phyloP scores from a whole-genome alignment of 164 flowering plant genomes.

The Liquidambar formosana region DNA sequence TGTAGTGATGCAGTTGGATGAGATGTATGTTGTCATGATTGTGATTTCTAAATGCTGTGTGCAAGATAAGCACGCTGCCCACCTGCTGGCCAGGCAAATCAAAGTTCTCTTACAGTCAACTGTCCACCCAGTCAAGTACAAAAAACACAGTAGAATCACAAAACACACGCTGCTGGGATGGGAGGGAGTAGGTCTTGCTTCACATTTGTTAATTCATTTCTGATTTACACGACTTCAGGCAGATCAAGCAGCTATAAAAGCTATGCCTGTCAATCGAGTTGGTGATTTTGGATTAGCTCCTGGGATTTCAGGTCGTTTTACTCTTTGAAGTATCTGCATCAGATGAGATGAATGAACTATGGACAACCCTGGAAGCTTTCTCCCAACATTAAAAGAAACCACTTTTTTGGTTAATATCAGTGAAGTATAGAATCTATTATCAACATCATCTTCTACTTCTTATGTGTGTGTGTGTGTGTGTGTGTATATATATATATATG shows the following conservation, averaged over 20 bases:
- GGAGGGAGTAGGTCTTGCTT: no score
- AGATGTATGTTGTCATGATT: no score
- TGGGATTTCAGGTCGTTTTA: neutral
- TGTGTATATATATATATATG: no score
- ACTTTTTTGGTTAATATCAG: no score
- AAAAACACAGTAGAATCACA: constrained; percentile 19
- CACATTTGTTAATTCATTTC: constrained; percentile 8
- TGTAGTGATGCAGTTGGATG: no score
- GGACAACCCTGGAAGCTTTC: neutral
- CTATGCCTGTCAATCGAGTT: constrained; percentile 4
- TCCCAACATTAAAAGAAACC: neutral
- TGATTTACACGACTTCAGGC: constrained; percentile 8
- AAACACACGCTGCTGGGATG: constrained; percentile 21
- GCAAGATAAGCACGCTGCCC: no score
- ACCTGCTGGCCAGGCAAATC: no score
- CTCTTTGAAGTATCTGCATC: neutral
- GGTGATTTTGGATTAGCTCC: neutral
- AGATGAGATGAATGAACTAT: neutral
- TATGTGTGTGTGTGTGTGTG: no score
- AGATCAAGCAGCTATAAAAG: constrained; percentile 11
- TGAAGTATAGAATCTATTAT: no score
- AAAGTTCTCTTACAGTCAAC: constrained; percentile 8
- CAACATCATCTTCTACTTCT: no score
- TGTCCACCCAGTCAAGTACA: constrained; percentile 7
- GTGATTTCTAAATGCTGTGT: no score